Evolutionary conservation across 2,329 filamentous ascomycete species (phyloP), one percentile per base, ranked within the genome.

Genomic region (Thielaviopsis ethacetica): DNA sequence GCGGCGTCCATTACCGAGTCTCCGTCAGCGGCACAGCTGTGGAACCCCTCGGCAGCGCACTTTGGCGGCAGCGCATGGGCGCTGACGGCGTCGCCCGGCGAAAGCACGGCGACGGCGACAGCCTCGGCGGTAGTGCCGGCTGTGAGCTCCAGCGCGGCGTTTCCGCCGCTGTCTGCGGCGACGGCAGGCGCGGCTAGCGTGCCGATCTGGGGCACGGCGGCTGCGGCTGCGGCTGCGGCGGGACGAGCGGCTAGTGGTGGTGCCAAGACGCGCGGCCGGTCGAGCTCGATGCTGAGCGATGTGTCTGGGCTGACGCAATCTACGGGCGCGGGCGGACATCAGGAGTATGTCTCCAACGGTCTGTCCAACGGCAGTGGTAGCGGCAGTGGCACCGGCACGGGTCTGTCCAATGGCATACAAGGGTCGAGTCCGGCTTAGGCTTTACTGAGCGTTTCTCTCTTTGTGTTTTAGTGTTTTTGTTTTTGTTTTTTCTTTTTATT

Each of bases 261-360:
- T 62, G 66, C 63, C 63, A 76, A 74, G 67, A 71, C 72, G 30
- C 71, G 81, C 52, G 81, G 80, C 22, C 77, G 82, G 54, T 84
- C 81, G 30, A 83, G 80, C 10, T 83, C 80, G 60, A 85, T 85
- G 82, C 76, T 85, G 2, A 84, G 81, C 65, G 78, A 83, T 64
- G 72, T 84, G 2, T 83, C 80, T n/a, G 81, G 81, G 21, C 83
- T 84, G 64, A 85, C 82, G 7, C 80, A 84, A 69, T 80, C 76
- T 17, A 82, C 77, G 64, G 73, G 73, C 54, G 79, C 77, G 52
- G 78, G 78, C 22, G 56, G 52, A n/a, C 30, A 27, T 10, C 53
- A 54, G 5, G 56, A 61, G 49, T 58, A 41, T 21, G 21, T 9
- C 6, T 38, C 54, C 15, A 56, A 26, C 47, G 19, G 53, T n/a